These are phyloP conservation scores for Ganoderma boninense DNA, from an alignment of 1,284 basidiomycete species.

Conservation along the genomic window DNA sequence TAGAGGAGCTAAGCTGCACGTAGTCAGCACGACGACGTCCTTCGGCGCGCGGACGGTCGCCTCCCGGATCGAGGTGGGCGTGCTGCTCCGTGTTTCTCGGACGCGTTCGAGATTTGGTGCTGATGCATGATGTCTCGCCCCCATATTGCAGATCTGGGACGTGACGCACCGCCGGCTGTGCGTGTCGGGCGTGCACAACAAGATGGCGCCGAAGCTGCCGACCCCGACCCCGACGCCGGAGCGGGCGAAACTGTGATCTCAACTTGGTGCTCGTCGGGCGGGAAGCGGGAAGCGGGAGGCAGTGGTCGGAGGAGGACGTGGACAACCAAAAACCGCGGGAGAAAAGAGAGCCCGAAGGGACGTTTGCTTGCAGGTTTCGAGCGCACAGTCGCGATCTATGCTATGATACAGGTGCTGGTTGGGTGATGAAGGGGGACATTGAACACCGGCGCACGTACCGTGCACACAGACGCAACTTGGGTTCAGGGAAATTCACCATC, in stretches of 20 bases:
- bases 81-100: neutral
- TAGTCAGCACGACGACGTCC: constrained; percentile 19
- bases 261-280: neutral
- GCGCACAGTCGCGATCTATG: no score
- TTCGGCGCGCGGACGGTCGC: constrained; percentile 21
- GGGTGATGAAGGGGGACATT: no score
- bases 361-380: no score
- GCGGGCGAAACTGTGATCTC: neutral
- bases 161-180: constrained; percentile 45
- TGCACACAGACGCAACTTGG: no score
- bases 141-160: constrained; percentile 40
- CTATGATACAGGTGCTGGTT: no score
- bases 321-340: no score
- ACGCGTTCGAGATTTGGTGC: no score
- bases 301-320: no score
- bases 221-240: constrained; percentile 4
- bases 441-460: no score
- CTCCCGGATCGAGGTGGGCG: constrained; percentile 11
- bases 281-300: no score
- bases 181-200: constrained; percentile 54
- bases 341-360: no score
- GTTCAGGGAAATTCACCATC: no score
- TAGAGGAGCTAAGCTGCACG: constrained; percentile 20
- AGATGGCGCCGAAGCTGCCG: constrained; percentile 36
- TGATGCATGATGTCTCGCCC: neutral